Evolutionary conservation across 352 stramenopile genomes (phyloP).

Genomic region (Pythium utonaiense): DNA sequence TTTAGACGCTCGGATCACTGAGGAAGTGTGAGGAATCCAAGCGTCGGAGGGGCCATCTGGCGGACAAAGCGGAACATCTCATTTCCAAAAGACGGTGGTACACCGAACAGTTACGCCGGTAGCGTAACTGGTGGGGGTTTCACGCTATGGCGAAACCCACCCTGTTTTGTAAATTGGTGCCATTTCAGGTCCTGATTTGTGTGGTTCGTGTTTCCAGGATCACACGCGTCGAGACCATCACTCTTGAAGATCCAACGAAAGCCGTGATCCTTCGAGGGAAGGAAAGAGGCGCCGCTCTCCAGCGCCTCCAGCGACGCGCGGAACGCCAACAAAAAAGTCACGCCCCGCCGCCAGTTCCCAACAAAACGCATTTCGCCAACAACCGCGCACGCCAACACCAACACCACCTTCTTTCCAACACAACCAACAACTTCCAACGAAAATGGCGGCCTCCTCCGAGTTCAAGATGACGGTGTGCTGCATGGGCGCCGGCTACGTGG

Average conservation of each 20-base stretch:
- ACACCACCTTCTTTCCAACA: neutral
- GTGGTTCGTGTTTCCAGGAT: neutral
- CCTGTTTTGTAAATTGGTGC: neutral
- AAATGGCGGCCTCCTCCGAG: constrained; percentile 12
- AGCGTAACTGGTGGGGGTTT: no score
- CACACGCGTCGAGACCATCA: neutral
- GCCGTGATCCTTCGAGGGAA: neutral
- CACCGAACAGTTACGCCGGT: neutral
- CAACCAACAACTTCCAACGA: neutral
- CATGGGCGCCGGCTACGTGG: constrained; percentile 98
- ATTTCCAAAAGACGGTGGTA: neutral
- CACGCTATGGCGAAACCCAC: no score
- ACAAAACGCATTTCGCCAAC: constrained; percentile 3
- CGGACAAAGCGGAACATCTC: neutral
- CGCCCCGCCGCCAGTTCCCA: neutral
- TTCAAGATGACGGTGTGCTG: constrained; percentile 93
- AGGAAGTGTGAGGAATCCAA: neutral
- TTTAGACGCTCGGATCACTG: neutral
- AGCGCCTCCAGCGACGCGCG: neutral
- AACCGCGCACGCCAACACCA: neutral
- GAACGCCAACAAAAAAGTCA: neutral
- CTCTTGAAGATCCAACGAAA: constrained; percentile 3
- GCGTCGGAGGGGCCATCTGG: neutral
- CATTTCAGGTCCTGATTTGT: neutral
- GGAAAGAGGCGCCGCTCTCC: neutral